Conservation (phyloP, 495 filamentous ascomycete species). For the Astrocystis sublimbata region DNA sequence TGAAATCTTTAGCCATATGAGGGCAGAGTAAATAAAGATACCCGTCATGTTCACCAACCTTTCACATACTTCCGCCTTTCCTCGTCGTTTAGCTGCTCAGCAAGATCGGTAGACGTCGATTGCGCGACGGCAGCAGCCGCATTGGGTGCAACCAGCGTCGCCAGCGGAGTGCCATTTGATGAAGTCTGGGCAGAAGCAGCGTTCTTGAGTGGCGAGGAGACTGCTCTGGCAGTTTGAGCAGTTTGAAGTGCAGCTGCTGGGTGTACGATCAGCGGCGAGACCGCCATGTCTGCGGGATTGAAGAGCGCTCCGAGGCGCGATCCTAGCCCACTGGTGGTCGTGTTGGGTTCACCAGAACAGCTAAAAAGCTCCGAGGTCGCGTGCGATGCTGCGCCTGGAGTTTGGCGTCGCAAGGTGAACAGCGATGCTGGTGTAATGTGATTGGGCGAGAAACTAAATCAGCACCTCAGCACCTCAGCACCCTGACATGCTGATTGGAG, state of each 20-base stretch:
- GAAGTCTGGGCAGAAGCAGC: conserved; percentile 32
- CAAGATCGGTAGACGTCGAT: conserved; percentile 56
- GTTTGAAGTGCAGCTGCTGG: conserved; percentile 27
- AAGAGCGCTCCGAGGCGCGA: not conserved
- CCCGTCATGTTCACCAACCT: conserved; percentile 49
- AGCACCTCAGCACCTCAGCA: too few relatives aligned
- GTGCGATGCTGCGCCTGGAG: not conserved
- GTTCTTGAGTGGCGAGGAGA: conserved; percentile 36
- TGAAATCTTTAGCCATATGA: not conserved
- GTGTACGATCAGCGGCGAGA: conserved; percentile 34
- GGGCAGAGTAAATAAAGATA: not conserved
- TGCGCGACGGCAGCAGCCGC: conserved; percentile 25
- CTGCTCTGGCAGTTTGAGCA: conserved; percentile 23
- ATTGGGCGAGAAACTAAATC: too few relatives aligned
- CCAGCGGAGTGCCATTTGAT: conserved; percentile 35
- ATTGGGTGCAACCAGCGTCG: conserved; percentile 27
- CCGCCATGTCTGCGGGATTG: conserved; percentile 28
- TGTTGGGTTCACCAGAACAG: not conserved
- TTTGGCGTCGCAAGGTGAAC: not conserved
- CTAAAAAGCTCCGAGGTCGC: not conserved
- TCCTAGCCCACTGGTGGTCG: not conserved
- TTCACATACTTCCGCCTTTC: conserved; percentile 87
- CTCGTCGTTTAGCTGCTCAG: conserved; percentile 86
- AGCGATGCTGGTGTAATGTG: too few relatives aligned
- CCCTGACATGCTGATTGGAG: not conserved